Conservation (phyloP, 2,329 filamentous ascomycete genomes). For the Talaromyces pinophilus region DNA sequence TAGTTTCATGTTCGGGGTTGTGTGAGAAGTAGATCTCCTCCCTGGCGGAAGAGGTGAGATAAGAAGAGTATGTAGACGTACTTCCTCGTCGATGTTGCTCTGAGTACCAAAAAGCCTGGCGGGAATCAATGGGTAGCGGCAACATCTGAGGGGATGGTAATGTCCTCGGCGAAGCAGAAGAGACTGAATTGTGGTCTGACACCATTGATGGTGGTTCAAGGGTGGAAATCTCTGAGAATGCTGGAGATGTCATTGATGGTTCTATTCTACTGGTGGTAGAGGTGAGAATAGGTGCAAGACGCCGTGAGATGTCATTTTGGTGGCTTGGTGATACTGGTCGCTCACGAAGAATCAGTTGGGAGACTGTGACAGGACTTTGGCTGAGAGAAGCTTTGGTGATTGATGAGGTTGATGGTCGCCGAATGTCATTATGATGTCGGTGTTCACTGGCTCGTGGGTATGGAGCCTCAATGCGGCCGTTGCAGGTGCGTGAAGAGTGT, state of each 20-base stretch:
- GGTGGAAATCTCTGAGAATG: slow-evolving; percentile 63
- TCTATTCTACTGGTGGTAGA: slow-evolving; percentile 47
- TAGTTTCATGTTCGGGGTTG: slow-evolving; percentile 32
- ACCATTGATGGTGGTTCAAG: slow-evolving; percentile 68
- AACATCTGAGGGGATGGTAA: slow-evolving; percentile 45
- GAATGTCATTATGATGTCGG: slow-evolving; percentile 20
- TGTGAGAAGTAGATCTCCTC: slow-evolving; percentile 28
- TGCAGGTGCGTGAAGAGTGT: slow-evolving; percentile 35
- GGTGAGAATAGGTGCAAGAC: slow-evolving; percentile 42
- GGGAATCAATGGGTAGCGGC: slow-evolving; percentile 48
- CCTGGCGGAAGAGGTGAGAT: slow-evolving; percentile 26
- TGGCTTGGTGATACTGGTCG: slow-evolving; percentile 13
- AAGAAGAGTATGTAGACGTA: slow-evolving; percentile 28
- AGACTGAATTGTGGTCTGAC: slow-evolving; percentile 67
- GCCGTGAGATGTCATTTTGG: background rate
- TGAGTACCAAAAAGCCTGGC: slow-evolving; percentile 35
- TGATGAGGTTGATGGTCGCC: slow-evolving; percentile 29
- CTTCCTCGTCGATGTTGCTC: slow-evolving; percentile 37
- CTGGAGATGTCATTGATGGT: slow-evolving; percentile 64
- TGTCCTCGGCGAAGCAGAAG: slow-evolving; percentile 60
- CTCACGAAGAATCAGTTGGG: slow-evolving; percentile 20
- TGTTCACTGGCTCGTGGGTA: slow-evolving; percentile 33
- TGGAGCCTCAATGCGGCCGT: slow-evolving; percentile 43
- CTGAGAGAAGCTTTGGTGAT: slow-evolving; percentile 25
- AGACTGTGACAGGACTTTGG: slow-evolving; percentile 16